Evolutionary conservation across 371 early-diverging fungal genomes (phyloP), one percentile per base, ranked within the genome.

Genomic region (Circinella minor): DNA sequence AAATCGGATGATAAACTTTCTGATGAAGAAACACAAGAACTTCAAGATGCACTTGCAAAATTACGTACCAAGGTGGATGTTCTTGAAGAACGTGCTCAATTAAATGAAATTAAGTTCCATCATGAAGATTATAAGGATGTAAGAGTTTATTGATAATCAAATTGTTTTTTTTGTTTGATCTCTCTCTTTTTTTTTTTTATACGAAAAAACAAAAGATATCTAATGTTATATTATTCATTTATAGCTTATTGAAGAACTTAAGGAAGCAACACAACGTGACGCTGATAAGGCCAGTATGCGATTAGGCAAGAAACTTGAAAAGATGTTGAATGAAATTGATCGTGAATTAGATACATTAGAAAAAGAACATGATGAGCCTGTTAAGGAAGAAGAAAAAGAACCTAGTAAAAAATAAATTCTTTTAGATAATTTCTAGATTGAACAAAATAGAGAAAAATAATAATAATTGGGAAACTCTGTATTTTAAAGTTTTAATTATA

Each of bases 311-410:
- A 81, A 84, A 27, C 79, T 90, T 6, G 90, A 90, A 63, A 89
- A 89, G 81, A 88, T 90, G 88, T 77, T 90, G 65, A 77, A 75
- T 67, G 86, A 87, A 71, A 88, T 95, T 57, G 93, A 92, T 71
- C 81, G 83, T 64, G 94, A 95, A 74, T 68, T 90, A 55, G 82
- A 88, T 71, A 78, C 84, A 11, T 76, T 86, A 61, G 91, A 90
- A 61, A 77, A 78, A 34, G 67, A 63, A 43, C 70, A 71, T 65
- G 38, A 71, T 17, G 61, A 69, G 57, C 48, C 10, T 57, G 49
- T 27, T 27, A 27, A 27, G 27, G 27, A 62, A 57, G 65, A 65
- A 55, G 37, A 48, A 66, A 27, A 27, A 27, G 27, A 27, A 27
- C 27, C 27, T 27, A 27, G 27, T 27, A 27, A 27, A 27, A 27